Conservation (phyloP, 148 eudicot species). For the Beta vulgaris region DNA sequence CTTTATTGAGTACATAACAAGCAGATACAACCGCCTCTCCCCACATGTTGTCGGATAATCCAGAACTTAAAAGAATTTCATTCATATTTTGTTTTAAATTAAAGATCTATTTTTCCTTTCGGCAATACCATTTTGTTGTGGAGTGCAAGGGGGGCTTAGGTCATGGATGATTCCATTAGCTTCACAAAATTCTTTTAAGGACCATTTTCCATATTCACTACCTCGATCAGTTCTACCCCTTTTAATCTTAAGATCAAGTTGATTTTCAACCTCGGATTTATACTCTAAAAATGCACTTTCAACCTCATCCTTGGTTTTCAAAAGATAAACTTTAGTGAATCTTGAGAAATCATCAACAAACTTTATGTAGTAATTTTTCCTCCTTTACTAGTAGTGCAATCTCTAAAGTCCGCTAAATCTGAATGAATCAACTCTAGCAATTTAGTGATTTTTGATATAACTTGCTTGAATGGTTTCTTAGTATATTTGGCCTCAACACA, state of each 20-base stretch:
- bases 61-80: neutral
- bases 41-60: neutral
- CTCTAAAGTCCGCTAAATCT: too few relatives aligned
- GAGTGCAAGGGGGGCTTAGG: neutral
- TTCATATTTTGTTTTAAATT: neutral
- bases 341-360: too few relatives aligned
- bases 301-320: too few relatives aligned
- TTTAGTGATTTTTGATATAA: too few relatives aligned
- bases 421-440: too few relatives aligned
- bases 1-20: constrained; percentile 4
- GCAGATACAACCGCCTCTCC: neutral
- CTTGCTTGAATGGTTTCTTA: too few relatives aligned
- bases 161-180: neutral
- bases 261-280: constrained; percentile 3
- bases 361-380: too few relatives aligned
- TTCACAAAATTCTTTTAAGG: neutral
- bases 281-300: neutral
- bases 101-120: constrained; percentile 3
- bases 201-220: neutral
- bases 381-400: too few relatives aligned
- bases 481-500: too few relatives aligned
- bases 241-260: neutral
- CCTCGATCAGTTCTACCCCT: constrained; percentile 11
- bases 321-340: too few relatives aligned
- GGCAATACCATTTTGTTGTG: neutral